Evolutionary conservation across 306 rosid species (phyloP).

Genomic region (Leucaena leucocephala): DNA sequence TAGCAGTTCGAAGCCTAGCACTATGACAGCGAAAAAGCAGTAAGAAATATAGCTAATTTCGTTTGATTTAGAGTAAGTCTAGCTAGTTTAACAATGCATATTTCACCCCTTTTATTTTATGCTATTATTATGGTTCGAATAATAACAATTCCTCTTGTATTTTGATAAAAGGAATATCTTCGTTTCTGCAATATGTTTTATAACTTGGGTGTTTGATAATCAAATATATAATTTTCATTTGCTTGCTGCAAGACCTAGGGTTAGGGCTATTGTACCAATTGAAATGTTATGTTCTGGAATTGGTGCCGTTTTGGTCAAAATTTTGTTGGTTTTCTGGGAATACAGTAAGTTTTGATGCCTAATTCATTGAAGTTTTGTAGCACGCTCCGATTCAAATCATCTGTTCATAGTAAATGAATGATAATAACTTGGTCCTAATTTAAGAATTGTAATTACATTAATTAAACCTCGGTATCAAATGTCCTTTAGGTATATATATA

Average conservation of each 20-base stretch:
- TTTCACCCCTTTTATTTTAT: slow-evolving; percentile 5
- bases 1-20: slow-evolving; percentile 20
- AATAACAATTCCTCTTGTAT: slow-evolving; percentile 1
- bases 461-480: not conserved
- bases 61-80: slow-evolving; percentile 7
- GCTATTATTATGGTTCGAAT: not conserved
- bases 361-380: not conserved
- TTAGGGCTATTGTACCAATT: slow-evolving; percentile 61
- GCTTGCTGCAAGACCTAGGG: slow-evolving; percentile 46
- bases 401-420: too few species aligned
- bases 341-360: slow-evolving; percentile 18
- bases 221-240: not conserved
- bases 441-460: not conserved
- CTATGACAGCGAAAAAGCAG: not conserved
- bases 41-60: slow-evolving; percentile 30
- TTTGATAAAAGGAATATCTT: slow-evolving; percentile 9
- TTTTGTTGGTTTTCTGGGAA: not conserved
- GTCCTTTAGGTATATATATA: not conserved
- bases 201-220: not conserved
- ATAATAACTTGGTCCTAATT: not conserved
- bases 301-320: not conserved
- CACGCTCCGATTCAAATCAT: not conserved
- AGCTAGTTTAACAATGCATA: not conserved
- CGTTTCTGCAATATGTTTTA: not conserved
- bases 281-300: not conserved